Evolutionary conservation across 1,284 basidiomycete genomes (phyloP).

Genomic region (Irpex sp.): DNA sequence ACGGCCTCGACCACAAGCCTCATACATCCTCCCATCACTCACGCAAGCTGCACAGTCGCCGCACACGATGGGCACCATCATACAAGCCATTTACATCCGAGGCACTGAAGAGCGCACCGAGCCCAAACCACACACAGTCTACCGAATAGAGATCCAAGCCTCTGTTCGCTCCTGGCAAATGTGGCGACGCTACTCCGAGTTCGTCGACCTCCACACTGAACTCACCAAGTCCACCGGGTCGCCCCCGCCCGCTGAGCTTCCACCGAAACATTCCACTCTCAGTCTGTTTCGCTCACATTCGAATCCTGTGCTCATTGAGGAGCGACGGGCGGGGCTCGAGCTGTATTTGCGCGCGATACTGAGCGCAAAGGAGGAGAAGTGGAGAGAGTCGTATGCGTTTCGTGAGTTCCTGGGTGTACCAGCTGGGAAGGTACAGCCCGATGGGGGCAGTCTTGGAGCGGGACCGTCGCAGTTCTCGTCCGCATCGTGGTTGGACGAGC

Average conservation of each 20-base stretch:
- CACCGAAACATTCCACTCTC: constrained; percentile 73
- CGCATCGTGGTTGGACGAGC: constrained; percentile 83
- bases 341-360: constrained; percentile 85
- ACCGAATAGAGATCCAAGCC: constrained; percentile 76
- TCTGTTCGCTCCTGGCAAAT: constrained; percentile 90
- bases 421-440: constrained; percentile 44
- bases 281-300: constrained; percentile 51
- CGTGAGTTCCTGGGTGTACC: constrained; percentile 86
- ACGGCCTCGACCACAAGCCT: not conserved
- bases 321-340: constrained; percentile 76
- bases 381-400: constrained; percentile 81
- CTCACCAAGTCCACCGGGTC: constrained; percentile 70
- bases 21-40: not conserved
- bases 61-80: constrained; percentile 51
- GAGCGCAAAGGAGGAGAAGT: constrained; percentile 73
- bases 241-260: constrained; percentile 72
- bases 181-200: constrained; percentile 92
- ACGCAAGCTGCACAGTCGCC: not conserved
- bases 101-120: constrained; percentile 61
- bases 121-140: constrained; percentile 78
- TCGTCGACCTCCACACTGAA: constrained; percentile 81
- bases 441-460: constrained; percentile 22
- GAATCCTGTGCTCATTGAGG: constrained; percentile 55
- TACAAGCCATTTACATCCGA: constrained; percentile 70
- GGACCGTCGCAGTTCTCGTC: constrained; percentile 55